Conservation (phyloP, 1,284 basidiomycete genomes). For the Marasmius oreades region DNA sequence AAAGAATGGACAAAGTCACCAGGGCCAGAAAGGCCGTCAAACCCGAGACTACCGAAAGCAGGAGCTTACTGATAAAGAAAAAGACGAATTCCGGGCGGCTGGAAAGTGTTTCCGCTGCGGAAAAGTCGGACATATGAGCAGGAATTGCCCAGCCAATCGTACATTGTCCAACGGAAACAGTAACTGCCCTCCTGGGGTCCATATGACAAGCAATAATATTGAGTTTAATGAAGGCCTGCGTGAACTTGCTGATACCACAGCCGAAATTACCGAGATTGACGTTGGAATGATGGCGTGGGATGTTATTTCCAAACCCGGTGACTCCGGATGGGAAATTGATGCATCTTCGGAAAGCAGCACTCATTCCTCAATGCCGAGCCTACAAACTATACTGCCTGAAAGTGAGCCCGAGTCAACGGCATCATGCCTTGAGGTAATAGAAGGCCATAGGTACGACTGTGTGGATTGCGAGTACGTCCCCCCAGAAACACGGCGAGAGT, state of each 20-base stretch:
- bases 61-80: conserved; percentile 15
- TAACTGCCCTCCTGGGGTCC: conserved; percentile 15
- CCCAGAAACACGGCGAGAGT: background rate
- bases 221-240: background rate
- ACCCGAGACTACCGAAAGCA: background rate
- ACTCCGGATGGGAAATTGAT: background rate
- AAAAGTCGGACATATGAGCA: conserved; percentile 14
- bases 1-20: background rate
- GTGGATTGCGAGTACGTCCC: background rate
- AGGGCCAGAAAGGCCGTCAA: background rate
- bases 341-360: too few relatives aligned
- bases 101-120: conserved; percentile 20
- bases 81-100: conserved; percentile 12
- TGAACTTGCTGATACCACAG: conserved; percentile 5
- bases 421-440: background rate
- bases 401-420: background rate
- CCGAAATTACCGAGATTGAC: conserved; percentile 1
- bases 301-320: background rate
- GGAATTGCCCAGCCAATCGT: conserved; percentile 19
- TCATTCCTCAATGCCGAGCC: background rate
- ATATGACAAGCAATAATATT: too few relatives aligned
- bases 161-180: conserved; percentile 4
- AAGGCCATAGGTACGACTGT: background rate
- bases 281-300: conserved; percentile 6
- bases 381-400: background rate